Evolutionary conservation across 1,139 yeast genomes (phyloP), one percentile per base, ranked within the genome.

Genomic region (Meyerozyma sp.): DNA sequence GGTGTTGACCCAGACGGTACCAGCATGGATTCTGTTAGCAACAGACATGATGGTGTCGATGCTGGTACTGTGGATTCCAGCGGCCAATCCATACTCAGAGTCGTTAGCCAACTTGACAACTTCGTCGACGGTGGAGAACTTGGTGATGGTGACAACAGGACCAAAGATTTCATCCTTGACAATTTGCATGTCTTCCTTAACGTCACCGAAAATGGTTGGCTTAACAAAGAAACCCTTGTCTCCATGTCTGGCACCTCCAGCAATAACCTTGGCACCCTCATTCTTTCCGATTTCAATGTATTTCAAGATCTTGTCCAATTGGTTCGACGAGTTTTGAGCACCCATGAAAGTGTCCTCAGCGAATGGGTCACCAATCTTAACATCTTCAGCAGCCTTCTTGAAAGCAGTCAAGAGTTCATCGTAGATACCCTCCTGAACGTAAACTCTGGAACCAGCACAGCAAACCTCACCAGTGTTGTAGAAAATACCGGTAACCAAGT

Each of bases 381-480:
- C 47, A 50, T 65, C 68, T 46, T 83, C 82, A 45, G 80, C 77
- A 47, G 79, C 83, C 52, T 67, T 67, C 63, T 81, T 76, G 63
- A 86, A 82, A 48, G 73, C 77, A 44, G 65, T 72, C 40, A 85
- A 63, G 52, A 86, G 74, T 57, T 78, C 71, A 56, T 86, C 93
- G 66, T 87, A 84, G 57, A 85, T 68, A 42, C 76, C 81, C 55
- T 84, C 90, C 67, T 87, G 95, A 49, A 86, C 79, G 62, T 81
- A 83, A 44, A 86, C 68, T 65, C 95, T 82, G 41, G 95, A 85
- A 52, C 94, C 93, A 36, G 95, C 95, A 62, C 87, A 82, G 70
- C 95, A 87, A 46, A 84, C 91, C 68, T 87, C 95, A 65, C 95
- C 95, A 54, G 87, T 80, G 73, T 87, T 87, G 77, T 76, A 84